phyloP scores from a whole-genome alignment of 2,329 filamentous ascomycete species.

The Colletotrichum sp. region DNA sequence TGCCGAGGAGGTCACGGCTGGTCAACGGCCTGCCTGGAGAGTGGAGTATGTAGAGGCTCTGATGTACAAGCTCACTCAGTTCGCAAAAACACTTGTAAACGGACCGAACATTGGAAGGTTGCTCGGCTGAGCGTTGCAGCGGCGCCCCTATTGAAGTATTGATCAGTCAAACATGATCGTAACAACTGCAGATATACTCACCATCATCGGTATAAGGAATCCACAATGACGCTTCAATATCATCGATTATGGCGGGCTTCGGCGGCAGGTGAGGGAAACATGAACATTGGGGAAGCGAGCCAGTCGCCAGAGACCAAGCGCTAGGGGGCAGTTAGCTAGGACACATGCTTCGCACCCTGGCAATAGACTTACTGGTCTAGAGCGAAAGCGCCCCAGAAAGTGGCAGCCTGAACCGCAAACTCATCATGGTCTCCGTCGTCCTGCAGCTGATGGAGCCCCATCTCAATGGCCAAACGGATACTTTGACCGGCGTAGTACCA shows the following conservation, averaged over 20 bases:
- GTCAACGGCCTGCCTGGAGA: constrained; percentile 71
- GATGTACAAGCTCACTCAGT: constrained; percentile 75
- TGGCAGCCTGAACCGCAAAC: constrained; percentile 62
- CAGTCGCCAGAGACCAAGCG: constrained; percentile 70
- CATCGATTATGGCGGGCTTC: constrained; percentile 64
- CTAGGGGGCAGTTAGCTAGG: constrained; percentile 35
- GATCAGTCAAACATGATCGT: not conserved
- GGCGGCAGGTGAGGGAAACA: constrained; percentile 60
- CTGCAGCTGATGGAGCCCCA: constrained; percentile 67
- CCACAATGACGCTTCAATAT: constrained; percentile 65
- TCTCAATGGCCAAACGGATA: constrained; percentile 73
- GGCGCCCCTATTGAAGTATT: constrained; percentile 46
- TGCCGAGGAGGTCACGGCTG: constrained; percentile 65
- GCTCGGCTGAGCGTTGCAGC: constrained; percentile 60
- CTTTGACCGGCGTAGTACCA: constrained; percentile 77
- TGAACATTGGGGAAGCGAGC: constrained; percentile 65
- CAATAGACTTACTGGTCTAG: constrained; percentile 61
- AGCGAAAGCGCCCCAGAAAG: constrained; percentile 68
- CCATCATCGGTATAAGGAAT: constrained; percentile 64
- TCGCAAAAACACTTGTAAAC: constrained; percentile 74
- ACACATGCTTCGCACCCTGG: not conserved
- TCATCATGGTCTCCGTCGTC: constrained; percentile 58
- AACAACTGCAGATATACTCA: constrained; percentile 34
- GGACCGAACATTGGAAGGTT: constrained; percentile 71
- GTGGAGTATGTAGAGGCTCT: constrained; percentile 75